Conservation (phyloP, 768 basidiomycete genomes). For the Mycena capillaripes region DNA sequence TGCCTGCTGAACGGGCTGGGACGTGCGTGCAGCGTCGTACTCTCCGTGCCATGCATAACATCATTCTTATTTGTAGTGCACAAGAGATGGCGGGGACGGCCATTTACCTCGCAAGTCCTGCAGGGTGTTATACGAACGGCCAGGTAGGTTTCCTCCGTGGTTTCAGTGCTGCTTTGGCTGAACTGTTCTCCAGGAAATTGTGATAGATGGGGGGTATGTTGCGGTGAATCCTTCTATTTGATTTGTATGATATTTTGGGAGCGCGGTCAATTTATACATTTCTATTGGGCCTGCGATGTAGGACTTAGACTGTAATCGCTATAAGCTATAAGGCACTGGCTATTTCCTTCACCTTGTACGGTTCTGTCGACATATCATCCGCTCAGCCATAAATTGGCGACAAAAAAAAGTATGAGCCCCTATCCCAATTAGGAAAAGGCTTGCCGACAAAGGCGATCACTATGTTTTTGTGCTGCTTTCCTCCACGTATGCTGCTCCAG, state of each 20-base stretch:
- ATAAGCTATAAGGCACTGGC: no score
- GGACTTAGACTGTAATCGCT: no score
- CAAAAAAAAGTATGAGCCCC: no score
- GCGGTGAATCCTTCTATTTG: conserved; percentile 72
- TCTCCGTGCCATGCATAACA: neutral
- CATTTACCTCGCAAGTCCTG: conserved; percentile 80
- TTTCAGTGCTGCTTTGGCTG: neutral
- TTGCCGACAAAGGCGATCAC: no score
- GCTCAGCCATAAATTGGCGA: no score
- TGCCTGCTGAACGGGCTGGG: conserved; percentile 76
- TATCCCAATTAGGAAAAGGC: no score
- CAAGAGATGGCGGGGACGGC: conserved; percentile 85
- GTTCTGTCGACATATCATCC: no score
- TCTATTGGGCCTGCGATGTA: no score
- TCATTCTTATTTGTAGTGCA: conserved; percentile 55
- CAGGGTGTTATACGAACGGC: conserved; percentile 82
- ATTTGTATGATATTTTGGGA: conserved; percentile 1
- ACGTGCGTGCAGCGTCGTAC: conserved; percentile 62
- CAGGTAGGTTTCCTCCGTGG: conserved; percentile 49
- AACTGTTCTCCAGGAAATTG: conserved; percentile 60
- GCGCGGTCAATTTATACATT: no score
- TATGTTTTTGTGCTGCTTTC: no score
- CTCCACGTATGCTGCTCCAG: no score
- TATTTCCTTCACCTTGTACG: no score
- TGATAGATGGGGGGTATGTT: conserved; percentile 81